Evolutionary conservation across 1,284 basidiomycete genomes (phyloP).

Genomic region (Anthracocystis walkeri): DNA sequence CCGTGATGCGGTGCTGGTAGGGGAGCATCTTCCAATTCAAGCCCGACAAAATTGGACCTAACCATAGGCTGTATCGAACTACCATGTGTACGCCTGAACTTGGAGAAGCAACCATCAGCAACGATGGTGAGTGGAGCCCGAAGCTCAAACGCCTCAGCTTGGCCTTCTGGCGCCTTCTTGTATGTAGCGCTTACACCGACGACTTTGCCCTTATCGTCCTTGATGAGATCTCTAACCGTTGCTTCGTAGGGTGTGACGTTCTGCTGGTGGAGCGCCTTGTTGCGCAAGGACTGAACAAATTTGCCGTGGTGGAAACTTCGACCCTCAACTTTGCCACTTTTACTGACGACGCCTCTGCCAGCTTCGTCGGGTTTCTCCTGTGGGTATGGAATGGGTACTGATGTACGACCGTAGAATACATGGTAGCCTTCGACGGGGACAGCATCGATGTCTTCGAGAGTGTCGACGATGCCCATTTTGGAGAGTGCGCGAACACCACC

Average conservation of each 20-base stretch:
- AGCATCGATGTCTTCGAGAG: constrained; percentile 87
- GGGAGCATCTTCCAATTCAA: constrained; percentile 79
- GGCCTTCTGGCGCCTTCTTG: constrained; percentile 38
- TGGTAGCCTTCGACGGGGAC: constrained; percentile 88
- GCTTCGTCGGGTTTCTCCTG: constrained; percentile 66
- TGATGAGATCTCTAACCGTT: constrained; percentile 59
- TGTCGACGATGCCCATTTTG: constrained; percentile 79
- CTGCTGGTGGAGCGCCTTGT: constrained; percentile 73
- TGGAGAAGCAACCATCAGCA: constrained; percentile 95
- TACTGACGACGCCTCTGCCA: constrained; percentile 43
- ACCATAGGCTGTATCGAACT: constrained; percentile 73
- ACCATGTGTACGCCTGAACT: constrained; percentile 75
- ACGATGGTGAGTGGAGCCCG: constrained; percentile 85
- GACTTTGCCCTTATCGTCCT: constrained; percentile 45
- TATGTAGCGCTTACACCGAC: constrained; percentile 54
- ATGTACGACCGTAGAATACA: constrained; percentile 76
- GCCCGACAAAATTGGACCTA: constrained; percentile 84
- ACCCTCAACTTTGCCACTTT: constrained; percentile 72
- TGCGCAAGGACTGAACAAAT: constrained; percentile 84
- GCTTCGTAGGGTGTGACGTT: constrained; percentile 61
- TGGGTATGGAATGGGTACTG: constrained; percentile 90
- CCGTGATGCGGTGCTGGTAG: constrained; percentile 87
- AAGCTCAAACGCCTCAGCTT: constrained; percentile 61
- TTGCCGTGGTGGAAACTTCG: constrained; percentile 94
- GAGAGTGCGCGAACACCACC: constrained; percentile 85